A percentile compares a stretch with the other conserved stretches of the same genome.
Conservation (phyloP, 306 rosid species). For the Vachellia pachyceras region DNA sequence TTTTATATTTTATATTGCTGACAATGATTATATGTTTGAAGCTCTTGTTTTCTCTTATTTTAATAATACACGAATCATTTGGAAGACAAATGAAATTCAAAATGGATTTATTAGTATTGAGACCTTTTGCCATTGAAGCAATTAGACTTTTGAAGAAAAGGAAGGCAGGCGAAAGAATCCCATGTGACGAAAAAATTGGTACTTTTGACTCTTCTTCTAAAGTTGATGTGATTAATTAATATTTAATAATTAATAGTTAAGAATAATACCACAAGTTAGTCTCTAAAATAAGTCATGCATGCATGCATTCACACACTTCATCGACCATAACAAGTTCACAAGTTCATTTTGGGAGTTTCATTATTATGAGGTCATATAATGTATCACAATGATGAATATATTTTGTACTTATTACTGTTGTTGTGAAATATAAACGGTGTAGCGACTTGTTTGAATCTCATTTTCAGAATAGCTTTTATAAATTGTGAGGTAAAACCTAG, state of each 20-base stretch:
- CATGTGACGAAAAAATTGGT: neutral
- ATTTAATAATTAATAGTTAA: neutral
- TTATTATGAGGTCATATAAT: too few relatives aligned
- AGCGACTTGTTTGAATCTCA: too few relatives aligned
- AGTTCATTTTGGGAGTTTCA: neutral
- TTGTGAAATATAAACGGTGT: too few relatives aligned
- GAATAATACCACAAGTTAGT: neutral
- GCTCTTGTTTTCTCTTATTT: neutral
- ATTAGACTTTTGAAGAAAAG: neutral
- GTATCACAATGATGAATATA: neutral
- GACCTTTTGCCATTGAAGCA: neutral
- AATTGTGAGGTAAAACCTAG: too few relatives aligned
- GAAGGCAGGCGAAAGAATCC: neutral
- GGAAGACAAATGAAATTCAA: neutral
- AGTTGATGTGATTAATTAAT: neutral
- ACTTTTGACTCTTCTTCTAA: neutral
- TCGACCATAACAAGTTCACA: neutral
- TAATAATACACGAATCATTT: neutral
- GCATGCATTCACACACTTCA: neutral
- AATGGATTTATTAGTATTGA: neutral
- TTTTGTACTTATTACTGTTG: too few relatives aligned
- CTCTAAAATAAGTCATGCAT: neutral
- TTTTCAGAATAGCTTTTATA: too few relatives aligned
- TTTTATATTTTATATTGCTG: neutral
- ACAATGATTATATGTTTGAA: neutral